These are phyloP conservation scores for Diaporthe capsici DNA, from an alignment of 2,329 filamentous ascomycete genomes.

Conservation along the genomic window DNA sequence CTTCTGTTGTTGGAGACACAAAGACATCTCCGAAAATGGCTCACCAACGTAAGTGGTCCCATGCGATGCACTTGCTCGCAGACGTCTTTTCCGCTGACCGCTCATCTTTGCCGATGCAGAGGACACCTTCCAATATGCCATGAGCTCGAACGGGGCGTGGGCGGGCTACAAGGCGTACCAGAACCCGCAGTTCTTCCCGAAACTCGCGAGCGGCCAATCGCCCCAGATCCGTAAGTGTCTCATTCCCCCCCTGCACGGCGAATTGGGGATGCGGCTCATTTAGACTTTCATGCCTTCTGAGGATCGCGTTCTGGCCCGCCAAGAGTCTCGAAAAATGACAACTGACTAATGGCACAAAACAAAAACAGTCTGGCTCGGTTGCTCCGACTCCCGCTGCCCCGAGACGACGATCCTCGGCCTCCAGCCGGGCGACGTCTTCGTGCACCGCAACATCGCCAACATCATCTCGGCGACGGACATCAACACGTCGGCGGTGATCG, in stretches of 20 bases:
- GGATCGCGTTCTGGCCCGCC: slow-evolving; percentile 2
- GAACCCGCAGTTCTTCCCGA: slow-evolving; percentile 80
- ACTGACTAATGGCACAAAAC: slow-evolving; percentile 10
- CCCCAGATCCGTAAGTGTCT: slow-evolving; percentile 69
- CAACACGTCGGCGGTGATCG: slow-evolving; percentile 81
- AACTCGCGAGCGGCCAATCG: slow-evolving; percentile 76
- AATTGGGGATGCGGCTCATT: slow-evolving; percentile 15
- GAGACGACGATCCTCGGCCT: slow-evolving; percentile 86
- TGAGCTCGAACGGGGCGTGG: slow-evolving; percentile 80
- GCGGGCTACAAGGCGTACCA: slow-evolving; percentile 73
- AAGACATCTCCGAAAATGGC: slow-evolving; percentile 32
- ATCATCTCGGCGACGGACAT: slow-evolving; percentile 82
- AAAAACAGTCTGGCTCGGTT: slow-evolving; percentile 83
- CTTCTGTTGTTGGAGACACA: slow-evolving; percentile 10
- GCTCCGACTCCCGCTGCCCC: slow-evolving; percentile 87
- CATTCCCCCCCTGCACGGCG: slow-evolving; percentile 15
- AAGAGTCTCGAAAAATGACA: slow-evolving; percentile 21
- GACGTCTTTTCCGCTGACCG: slow-evolving; percentile 2
- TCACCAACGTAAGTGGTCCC: slow-evolving; percentile 36
- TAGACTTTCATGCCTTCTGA: slow-evolving; percentile 22
- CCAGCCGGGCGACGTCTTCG: slow-evolving; percentile 87
- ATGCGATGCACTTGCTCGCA: background rate
- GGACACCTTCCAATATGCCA: slow-evolving; percentile 73
- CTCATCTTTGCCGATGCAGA: slow-evolving; percentile 48
- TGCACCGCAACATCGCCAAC: slow-evolving; percentile 93